phyloP scores from a whole-genome alignment of 2,329 filamentous ascomycete genomes.

The Botrytis aclada region DNA sequence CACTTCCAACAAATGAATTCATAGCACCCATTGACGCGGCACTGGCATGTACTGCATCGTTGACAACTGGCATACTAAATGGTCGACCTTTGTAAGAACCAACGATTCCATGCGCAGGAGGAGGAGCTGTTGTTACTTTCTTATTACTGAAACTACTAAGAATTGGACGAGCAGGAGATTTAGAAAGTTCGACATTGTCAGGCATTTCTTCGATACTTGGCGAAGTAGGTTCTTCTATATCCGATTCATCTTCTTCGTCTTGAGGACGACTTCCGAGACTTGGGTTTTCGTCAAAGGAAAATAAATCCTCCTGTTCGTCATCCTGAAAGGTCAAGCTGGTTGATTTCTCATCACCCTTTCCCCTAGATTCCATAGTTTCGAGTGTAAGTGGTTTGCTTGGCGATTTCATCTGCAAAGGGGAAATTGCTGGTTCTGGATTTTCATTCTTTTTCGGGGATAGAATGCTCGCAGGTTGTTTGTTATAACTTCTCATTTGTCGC shows the following conservation, averaged over 20 bases:
- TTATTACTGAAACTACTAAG: not conserved
- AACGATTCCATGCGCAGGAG: slow-evolving; percentile 30
- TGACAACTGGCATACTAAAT: slow-evolving; percentile 52
- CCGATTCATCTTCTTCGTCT: slow-evolving; percentile 20
- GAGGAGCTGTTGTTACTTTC: slow-evolving; percentile 1
- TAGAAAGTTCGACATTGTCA: slow-evolving; percentile 14
- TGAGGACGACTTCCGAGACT: slow-evolving; percentile 17
- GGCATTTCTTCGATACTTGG: slow-evolving; percentile 6
- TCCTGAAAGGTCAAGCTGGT: slow-evolving; percentile 22
- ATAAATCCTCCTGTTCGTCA: slow-evolving; percentile 31
- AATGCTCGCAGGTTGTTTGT: slow-evolving; percentile 20
- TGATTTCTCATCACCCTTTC: slow-evolving; percentile 18
- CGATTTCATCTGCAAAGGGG: not conserved
- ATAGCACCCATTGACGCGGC: slow-evolving; percentile 49
- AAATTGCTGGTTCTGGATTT: slow-evolving; percentile 6
- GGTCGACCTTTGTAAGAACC: slow-evolving; percentile 54
- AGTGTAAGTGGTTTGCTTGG: slow-evolving; percentile 19
- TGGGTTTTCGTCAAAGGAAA: slow-evolving; percentile 32
- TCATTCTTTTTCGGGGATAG: slow-evolving; percentile 3
- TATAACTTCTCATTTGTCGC: slow-evolving; percentile 22
- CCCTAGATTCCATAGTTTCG: slow-evolving; percentile 8
- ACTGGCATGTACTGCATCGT: slow-evolving; percentile 48
- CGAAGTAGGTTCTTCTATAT: slow-evolving; percentile 12
- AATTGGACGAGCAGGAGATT: slow-evolving; percentile 19
- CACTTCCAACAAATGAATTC: slow-evolving; percentile 51